phyloP scores from a whole-genome alignment of 331 rosid species.

The Cydonia oblonga region DNA sequence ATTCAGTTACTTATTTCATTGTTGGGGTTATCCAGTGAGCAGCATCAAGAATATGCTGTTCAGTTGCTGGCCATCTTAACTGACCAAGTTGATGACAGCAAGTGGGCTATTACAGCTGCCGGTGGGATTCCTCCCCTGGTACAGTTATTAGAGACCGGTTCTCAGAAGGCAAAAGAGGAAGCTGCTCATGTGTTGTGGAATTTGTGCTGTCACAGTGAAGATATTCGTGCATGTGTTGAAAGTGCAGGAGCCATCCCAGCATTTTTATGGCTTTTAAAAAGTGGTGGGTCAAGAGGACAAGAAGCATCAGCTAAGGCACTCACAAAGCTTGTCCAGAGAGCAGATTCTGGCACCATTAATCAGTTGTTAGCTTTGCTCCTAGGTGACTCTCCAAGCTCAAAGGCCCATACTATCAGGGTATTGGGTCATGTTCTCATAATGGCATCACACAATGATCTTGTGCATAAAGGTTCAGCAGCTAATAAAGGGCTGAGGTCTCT shows the following conservation, averaged over 20 bases:
- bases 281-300: slow-evolving; percentile 80
- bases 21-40: slow-evolving; percentile 84
- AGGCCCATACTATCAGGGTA: slow-evolving; percentile 64
- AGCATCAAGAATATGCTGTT: slow-evolving; percentile 91
- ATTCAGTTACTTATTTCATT: slow-evolving; percentile 81
- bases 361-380: slow-evolving; percentile 81
- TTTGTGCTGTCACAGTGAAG: slow-evolving; percentile 93
- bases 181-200: slow-evolving; percentile 89
- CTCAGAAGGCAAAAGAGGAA: slow-evolving; percentile 89
- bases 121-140: slow-evolving; percentile 96
- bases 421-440: slow-evolving; percentile 79
- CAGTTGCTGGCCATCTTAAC: slow-evolving; percentile 71
- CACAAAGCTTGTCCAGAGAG: slow-evolving; percentile 58
- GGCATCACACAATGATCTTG: slow-evolving; percentile 65
- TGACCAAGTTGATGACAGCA: slow-evolving; percentile 87
- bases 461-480: slow-evolving; percentile 71
- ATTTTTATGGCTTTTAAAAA: slow-evolving; percentile 80
- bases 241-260: slow-evolving; percentile 94
- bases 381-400: slow-evolving; percentile 66
- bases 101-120: slow-evolving; percentile 99
- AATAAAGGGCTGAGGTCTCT: slow-evolving; percentile 74
- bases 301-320: slow-evolving; percentile 92
- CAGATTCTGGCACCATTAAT: slow-evolving; percentile 84
- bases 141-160: slow-evolving; percentile 83
- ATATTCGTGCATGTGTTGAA: slow-evolving; percentile 93